These are phyloP conservation scores for Aspergillus melleus DNA, from an alignment of 2,329 filamentous ascomycete species.

Conservation along the genomic window DNA sequence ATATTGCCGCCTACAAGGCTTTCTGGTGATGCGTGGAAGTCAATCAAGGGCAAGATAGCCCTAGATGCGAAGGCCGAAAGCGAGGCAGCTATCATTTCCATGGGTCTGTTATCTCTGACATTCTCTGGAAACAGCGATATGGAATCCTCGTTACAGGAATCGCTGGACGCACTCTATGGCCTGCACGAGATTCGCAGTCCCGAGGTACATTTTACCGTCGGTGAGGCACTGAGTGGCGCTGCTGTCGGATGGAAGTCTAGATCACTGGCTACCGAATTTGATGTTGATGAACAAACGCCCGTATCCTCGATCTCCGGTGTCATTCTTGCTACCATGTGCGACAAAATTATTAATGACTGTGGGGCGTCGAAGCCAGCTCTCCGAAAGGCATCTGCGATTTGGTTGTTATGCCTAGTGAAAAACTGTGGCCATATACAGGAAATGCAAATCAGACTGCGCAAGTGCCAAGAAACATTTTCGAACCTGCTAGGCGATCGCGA, in stretches of 20 bases:
- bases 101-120: constrained; percentile 71
- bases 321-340: constrained; percentile 59
- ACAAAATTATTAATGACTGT: constrained; percentile 75
- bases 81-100: constrained; percentile 75
- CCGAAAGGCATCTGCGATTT: constrained; percentile 90
- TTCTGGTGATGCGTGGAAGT: constrained; percentile 33
- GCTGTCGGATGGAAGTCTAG: constrained; percentile 81
- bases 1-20: constrained; percentile 45
- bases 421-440: constrained; percentile 78
- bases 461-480: constrained; percentile 86
- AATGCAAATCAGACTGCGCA: constrained; percentile 71
- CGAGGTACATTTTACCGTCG: constrained; percentile 87
- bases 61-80: constrained; percentile 74
- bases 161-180: constrained; percentile 69
- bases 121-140: constrained; percentile 38
- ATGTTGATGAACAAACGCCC: constrained; percentile 63
- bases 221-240: constrained; percentile 79
- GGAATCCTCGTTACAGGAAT: constrained; percentile 41
- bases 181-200: constrained; percentile 82
- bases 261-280: constrained; percentile 70
- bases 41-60: constrained; percentile 63
- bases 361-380: constrained; percentile 84
- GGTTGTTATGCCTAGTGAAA: constrained; percentile 88
- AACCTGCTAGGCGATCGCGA: constrained; percentile 82
- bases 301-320: constrained; percentile 36